Conservation (phyloP, 2,329 filamentous ascomycete species). For the Gremmenia infestans region DNA sequence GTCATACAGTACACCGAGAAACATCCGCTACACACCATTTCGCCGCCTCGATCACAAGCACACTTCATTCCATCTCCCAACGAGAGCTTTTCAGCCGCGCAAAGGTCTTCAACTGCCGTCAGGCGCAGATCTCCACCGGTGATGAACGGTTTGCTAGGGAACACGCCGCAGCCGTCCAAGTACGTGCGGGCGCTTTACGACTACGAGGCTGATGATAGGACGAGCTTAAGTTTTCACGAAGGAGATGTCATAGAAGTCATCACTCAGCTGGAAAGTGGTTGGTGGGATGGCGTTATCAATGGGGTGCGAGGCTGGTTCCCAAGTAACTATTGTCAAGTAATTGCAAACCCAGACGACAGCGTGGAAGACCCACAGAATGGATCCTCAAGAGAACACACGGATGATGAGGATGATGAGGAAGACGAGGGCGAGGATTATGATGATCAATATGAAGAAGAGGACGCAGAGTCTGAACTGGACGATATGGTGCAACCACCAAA, state of each 20-base stretch:
- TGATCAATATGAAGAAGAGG: slow-evolving; percentile 55
- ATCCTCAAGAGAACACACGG: slow-evolving; percentile 42
- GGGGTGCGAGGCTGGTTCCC: slow-evolving; percentile 97
- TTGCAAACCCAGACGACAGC: slow-evolving; percentile 70
- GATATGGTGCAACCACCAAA: slow-evolving; percentile 56
- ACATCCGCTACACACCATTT: slow-evolving; percentile 11
- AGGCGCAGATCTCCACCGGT: slow-evolving; percentile 27
- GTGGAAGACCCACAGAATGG: slow-evolving; percentile 54
- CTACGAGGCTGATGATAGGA: slow-evolving; percentile 95
- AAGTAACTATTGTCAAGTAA: slow-evolving; percentile 94
- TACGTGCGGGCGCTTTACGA: slow-evolving; percentile 96
- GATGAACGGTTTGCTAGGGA: slow-evolving; percentile 60
- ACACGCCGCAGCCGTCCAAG: slow-evolving; percentile 62
- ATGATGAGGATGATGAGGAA: slow-evolving; percentile 60
- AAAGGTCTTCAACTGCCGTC: slow-evolving; percentile 15
- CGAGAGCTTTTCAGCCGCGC: slow-evolving; percentile 10
- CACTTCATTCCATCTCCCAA: slow-evolving; percentile 14
- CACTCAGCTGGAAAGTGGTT: slow-evolving; percentile 94
- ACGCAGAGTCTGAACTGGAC: slow-evolving; percentile 57
- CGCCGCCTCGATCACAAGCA: slow-evolving; percentile 11
- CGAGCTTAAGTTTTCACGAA: slow-evolving; percentile 92
- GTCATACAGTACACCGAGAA: slow-evolving; percentile 10
- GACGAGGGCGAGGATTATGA: slow-evolving; percentile 64
- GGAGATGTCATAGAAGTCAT: slow-evolving; percentile 98
- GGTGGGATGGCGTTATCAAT: slow-evolving; percentile 99